Evolutionary conservation across 768 basidiomycete species (phyloP), one percentile per base, ranked within the genome.

Genomic region (Panaeolus cyanescens): DNA sequence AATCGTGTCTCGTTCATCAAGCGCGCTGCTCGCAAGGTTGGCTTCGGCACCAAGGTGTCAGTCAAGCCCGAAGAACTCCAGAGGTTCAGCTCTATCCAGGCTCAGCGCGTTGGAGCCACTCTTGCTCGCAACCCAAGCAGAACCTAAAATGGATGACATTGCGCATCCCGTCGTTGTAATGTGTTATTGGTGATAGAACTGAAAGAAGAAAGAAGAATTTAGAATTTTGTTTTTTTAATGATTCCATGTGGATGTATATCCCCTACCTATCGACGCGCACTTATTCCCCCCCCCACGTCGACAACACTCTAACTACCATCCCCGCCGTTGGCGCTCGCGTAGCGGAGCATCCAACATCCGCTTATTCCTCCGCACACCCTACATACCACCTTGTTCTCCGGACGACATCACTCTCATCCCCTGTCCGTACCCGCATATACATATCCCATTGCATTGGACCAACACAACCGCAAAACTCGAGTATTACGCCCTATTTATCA

Each of bases 1-100:
- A 97, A 97, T 77, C 93, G 96, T 84, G 92, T 93, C 58, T 87
- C 85, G 64, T 99, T 98, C 85, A 88, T 99, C 72, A 88, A 88
- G 68, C 90, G 93, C 62, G 93, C 93, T 57, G 89, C 85, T 59
- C 85, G 90, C 77, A 91, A 91, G 77, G 92, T 96, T 71, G 93
- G 94, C 63, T 94, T 97, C 74, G 90, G 91, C 56, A 83, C 86
- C 68, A 89, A 88, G 79, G 79, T 93, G 60, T 80, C 83, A 40
- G 87, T 94, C 81, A 91, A 89, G 79, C 88, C 91, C 19, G 90
- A 92, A 75, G 93, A 95, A 74, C 78, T 95, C 65, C 87, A 89
- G 65, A 83, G 93, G 68, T 93, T 96, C 84, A 88, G 86, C 75
- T 89, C 86, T 64, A 92, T 94, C 74, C 93, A 95, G 76, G 91